A percentile compares a stretch with the other conserved stretches of the same genome.
phyloP scores from a whole-genome alignment of 805 yeast species.

The Candida ipomoeae region DNA sequence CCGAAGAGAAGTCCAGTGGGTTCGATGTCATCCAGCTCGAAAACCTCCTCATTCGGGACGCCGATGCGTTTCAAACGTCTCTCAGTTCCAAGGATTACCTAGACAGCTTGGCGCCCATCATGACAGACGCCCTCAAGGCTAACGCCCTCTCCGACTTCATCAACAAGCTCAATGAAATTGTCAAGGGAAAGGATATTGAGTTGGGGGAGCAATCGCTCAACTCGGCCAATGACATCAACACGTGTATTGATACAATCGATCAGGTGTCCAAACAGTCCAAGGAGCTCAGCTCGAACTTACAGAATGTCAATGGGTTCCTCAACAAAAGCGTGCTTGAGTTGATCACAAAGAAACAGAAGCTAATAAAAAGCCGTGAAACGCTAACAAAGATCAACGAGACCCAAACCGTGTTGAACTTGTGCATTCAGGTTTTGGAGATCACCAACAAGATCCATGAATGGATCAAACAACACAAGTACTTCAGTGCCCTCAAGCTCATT shows the following conservation, averaged over 20 bases:
- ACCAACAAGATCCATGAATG: constrained; percentile 83
- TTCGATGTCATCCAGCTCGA: constrained; percentile 32
- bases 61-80: constrained; percentile 43
- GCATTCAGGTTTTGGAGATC: constrained; percentile 78
- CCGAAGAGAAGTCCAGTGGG: neutral
- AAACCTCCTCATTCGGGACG: constrained; percentile 36
- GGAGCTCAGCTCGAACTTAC: constrained; percentile 51
- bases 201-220: constrained; percentile 58
- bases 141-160: constrained; percentile 55
- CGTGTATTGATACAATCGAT: constrained; percentile 61
- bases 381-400: constrained; percentile 69
- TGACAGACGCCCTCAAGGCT: constrained; percentile 56
- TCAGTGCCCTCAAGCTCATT: constrained; percentile 78
- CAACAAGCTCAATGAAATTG: constrained; percentile 50
- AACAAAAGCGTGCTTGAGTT: constrained; percentile 64
- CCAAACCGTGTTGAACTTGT: constrained; percentile 59
- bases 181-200: constrained; percentile 58
- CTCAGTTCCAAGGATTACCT: constrained; percentile 62
- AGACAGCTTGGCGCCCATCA: constrained; percentile 75
- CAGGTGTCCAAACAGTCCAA: constrained; percentile 56
- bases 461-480: constrained; percentile 69
- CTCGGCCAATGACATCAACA: constrained; percentile 52
- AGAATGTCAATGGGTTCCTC: constrained; percentile 53
- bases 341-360: constrained; percentile 54
- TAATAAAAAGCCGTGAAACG: constrained; percentile 59